phyloP scores from a whole-genome alignment of 495 filamentous ascomycete species.

The Chaetomium fimeti region DNA sequence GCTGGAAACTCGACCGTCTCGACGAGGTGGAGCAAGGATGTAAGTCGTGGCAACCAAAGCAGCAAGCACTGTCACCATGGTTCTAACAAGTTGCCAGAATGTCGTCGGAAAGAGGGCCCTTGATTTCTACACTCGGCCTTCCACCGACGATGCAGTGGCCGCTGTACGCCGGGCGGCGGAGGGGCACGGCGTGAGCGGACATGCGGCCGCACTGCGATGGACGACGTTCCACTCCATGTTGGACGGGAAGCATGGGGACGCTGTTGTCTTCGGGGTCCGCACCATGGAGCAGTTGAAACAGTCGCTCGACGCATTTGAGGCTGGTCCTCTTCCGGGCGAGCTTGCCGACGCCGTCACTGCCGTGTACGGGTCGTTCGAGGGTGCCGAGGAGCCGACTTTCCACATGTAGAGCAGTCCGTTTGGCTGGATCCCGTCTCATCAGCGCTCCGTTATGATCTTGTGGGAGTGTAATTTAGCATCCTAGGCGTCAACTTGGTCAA shows the following conservation, averaged over 20 bases:
- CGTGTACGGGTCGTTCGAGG: neutral
- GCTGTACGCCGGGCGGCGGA: neutral
- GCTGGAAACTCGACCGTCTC: neutral
- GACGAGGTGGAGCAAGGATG: no score
- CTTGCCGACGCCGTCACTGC: neutral
- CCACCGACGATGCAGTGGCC: neutral
- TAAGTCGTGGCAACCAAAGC: no score
- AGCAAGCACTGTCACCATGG: neutral
- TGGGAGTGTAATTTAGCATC: no score
- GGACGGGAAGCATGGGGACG: neutral
- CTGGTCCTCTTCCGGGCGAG: neutral
- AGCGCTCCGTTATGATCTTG: no score
- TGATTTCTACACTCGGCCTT: neutral
- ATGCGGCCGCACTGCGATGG: neutral
- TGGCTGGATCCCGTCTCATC: no score
- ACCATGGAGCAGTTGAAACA: neutral
- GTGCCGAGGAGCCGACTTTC: no score
- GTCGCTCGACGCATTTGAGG: neutral
- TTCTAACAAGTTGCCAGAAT: neutral
- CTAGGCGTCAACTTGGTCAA: no score
- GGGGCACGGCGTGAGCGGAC: neutral
- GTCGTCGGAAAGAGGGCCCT: neutral
- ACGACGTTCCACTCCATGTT: neutral
- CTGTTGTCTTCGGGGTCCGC: neutral
- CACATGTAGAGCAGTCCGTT: no score